Evolutionary conservation across 371 early-diverging fungal species (phyloP).

Genomic region (Mucor ambiguus): DNA sequence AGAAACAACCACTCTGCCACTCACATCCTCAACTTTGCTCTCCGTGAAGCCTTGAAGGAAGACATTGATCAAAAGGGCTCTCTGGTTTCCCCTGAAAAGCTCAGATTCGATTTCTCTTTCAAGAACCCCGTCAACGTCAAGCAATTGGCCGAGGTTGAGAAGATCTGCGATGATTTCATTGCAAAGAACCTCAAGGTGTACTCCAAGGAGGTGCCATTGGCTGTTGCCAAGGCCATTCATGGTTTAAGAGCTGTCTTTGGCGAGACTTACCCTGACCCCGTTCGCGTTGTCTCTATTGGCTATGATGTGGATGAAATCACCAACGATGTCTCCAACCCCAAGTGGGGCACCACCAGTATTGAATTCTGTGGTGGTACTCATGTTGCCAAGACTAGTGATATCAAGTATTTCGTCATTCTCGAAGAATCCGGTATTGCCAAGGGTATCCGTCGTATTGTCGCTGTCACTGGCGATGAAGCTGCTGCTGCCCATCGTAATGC

Average conservation of each 20-base stretch:
- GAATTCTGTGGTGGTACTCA: slow-evolving; percentile 99
- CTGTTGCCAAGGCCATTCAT: slow-evolving; percentile 79
- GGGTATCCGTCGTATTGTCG: slow-evolving; percentile 97
- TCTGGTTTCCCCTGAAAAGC: slow-evolving; percentile 95
- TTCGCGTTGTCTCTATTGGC: slow-evolving; percentile 93
- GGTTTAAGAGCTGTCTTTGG: slow-evolving; percentile 97
- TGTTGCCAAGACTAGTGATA: slow-evolving; percentile 91
- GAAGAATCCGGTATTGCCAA: slow-evolving; percentile 97
- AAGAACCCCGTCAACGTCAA: slow-evolving; percentile 78
- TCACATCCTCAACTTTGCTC: slow-evolving; percentile 97
- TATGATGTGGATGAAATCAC: slow-evolving; percentile 88
- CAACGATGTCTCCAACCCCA: slow-evolving; percentile 76
- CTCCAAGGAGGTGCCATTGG: slow-evolving; percentile 86
- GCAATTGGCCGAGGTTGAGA: slow-evolving; percentile 85
- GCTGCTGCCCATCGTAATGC: slow-evolving; percentile 69
- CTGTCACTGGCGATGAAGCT: slow-evolving; percentile 95
- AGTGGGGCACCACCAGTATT: slow-evolving; percentile 82
- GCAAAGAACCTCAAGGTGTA: slow-evolving; percentile 75
- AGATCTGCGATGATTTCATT: slow-evolving; percentile 83
- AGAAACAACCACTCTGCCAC: slow-evolving; percentile 98
- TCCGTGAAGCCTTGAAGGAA: slow-evolving; percentile 80
- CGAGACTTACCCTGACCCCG: slow-evolving; percentile 97
- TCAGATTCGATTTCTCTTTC: slow-evolving; percentile 97
- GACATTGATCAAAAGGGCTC: slow-evolving; percentile 97
- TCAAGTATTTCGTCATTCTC: slow-evolving; percentile 87